Percentiles rank a stretch among this genome's conserved stretches.
phyloP scores from a whole-genome alignment of 2,329 filamentous ascomycete genomes.

The Paecilomyces variotii region DNA sequence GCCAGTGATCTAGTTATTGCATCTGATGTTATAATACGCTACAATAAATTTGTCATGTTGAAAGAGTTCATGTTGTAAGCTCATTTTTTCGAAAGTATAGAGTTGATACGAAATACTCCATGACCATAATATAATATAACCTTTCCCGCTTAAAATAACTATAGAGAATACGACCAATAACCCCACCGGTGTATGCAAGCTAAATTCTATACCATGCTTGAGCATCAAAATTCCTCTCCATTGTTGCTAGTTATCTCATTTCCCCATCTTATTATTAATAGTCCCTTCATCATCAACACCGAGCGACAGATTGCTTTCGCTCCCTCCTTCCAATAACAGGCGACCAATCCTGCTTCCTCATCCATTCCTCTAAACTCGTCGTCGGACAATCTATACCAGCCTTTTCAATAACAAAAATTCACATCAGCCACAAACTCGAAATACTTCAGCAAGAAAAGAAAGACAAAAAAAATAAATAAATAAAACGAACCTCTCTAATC shows the following conservation, averaged over 20 bases:
- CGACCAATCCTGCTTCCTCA: constrained; percentile 21
- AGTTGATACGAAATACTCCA: too few species aligned
- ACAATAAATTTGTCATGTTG: too few species aligned
- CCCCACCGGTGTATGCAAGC: too few species aligned
- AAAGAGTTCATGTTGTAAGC: too few species aligned
- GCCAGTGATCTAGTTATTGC: too few species aligned
- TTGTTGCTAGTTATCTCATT: neutral
- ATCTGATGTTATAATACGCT: too few species aligned
- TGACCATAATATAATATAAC: too few species aligned
- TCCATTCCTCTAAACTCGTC: constrained; percentile 20
- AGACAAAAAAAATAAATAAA: constrained; percentile 6
- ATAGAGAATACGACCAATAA: too few species aligned
- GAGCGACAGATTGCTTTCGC: neutral
- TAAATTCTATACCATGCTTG: too few species aligned
- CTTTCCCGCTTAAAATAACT: too few species aligned
- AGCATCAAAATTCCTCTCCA: neutral
- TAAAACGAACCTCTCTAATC: constrained; percentile 31
- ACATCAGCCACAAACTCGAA: too few species aligned
- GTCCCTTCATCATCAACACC: neutral
- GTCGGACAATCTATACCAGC: constrained; percentile 35
- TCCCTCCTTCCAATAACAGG: constrained; percentile 1
- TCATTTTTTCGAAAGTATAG: too few species aligned
- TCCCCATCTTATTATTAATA: neutral
- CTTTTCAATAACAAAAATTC: constrained; percentile 14
- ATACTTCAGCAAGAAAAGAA: neutral